Percentiles rank a stretch among this genome's conserved stretches.
Evolutionary conservation across 106 monocot genomes (phyloP).

Genomic region (Platanthera guangdongensis): DNA sequence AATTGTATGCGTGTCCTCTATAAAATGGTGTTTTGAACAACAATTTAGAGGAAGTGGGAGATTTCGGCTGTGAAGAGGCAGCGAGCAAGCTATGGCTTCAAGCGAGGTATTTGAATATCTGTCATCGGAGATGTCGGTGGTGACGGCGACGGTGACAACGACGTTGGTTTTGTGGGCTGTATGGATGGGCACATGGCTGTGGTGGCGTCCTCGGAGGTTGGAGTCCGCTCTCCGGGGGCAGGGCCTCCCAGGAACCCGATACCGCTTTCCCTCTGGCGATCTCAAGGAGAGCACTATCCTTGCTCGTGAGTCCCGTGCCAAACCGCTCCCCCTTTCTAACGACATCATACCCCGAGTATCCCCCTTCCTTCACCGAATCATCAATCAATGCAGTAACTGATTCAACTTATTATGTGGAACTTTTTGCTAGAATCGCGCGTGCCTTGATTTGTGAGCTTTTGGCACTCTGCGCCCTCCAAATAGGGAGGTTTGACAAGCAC

Average conservation of each 20-base stretch:
- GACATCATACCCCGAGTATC: slow-evolving; percentile 19
- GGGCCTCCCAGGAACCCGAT: slow-evolving; percentile 30
- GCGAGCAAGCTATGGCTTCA: not conserved
- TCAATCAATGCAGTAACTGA: slow-evolving; percentile 9
- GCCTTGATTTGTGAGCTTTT: no score
- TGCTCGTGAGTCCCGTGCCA: slow-evolving; percentile 12
- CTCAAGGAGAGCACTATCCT: slow-evolving; percentile 11
- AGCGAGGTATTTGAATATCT: not conserved
- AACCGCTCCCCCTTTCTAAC: slow-evolving; percentile 24
- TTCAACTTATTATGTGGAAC: no score
- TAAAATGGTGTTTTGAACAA: no score
- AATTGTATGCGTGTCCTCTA: no score
- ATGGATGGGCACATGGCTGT: slow-evolving; percentile 16
- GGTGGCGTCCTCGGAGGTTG: slow-evolving; percentile 31
- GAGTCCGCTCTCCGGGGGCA: slow-evolving; percentile 34
- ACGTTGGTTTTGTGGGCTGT: not conserved
- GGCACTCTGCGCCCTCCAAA: no score
- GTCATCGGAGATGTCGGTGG: not conserved
- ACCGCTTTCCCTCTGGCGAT: slow-evolving; percentile 28
- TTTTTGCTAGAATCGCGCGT: no score
- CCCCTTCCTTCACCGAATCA: slow-evolving; percentile 14
- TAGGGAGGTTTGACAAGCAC: no score
- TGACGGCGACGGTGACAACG: not conserved
- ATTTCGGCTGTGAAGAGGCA: not conserved
- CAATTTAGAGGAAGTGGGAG: not conserved